These are phyloP conservation scores for Amylostereum areolatum DNA, from an alignment of 1,284 basidiomycete genomes.

Conservation along the genomic window DNA sequence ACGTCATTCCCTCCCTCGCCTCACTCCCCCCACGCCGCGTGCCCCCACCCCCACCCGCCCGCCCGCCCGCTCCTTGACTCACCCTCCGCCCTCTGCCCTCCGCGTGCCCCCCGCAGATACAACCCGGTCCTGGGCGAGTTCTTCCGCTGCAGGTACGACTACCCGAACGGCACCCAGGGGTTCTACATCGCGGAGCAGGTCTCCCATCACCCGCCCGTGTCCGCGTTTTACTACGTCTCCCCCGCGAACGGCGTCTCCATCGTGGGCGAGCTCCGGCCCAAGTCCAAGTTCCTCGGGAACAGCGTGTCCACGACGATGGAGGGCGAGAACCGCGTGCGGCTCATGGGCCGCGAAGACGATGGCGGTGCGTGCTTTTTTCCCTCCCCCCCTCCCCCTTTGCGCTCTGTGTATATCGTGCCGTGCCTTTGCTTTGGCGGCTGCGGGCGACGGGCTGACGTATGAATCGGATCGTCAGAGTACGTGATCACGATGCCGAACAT, in stretches of 20 bases:
- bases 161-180: constrained; percentile 85
- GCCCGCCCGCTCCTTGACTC: no score
- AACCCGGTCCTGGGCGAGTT: constrained; percentile 98
- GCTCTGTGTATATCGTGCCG: no score
- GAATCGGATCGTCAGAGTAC: constrained; percentile 49
- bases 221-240: constrained; percentile 95
- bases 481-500: constrained; percentile 94
- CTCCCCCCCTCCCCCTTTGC: neutral
- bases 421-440: neutral
- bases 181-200: constrained; percentile 99
- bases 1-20: constrained; percentile 25
- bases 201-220: constrained; percentile 92
- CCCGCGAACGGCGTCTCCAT: constrained; percentile 84
- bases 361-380: constrained; percentile 54
- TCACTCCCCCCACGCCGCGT: constrained; percentile 8
- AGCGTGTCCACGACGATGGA: constrained; percentile 95
- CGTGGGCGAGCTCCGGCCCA: constrained; percentile 92
- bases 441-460: neutral
- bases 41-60: constrained; percentile 2
- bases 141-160: constrained; percentile 95
- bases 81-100: constrained; percentile 1
- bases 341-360: constrained; percentile 80
- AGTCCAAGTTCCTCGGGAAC: constrained; percentile 95
- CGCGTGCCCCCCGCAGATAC: constrained; percentile 49
- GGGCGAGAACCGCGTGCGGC: constrained; percentile 84